Base-by-base conservation (phyloP, 2,329 filamentous ascomycete species). In the Penicillium sp. region DNA sequence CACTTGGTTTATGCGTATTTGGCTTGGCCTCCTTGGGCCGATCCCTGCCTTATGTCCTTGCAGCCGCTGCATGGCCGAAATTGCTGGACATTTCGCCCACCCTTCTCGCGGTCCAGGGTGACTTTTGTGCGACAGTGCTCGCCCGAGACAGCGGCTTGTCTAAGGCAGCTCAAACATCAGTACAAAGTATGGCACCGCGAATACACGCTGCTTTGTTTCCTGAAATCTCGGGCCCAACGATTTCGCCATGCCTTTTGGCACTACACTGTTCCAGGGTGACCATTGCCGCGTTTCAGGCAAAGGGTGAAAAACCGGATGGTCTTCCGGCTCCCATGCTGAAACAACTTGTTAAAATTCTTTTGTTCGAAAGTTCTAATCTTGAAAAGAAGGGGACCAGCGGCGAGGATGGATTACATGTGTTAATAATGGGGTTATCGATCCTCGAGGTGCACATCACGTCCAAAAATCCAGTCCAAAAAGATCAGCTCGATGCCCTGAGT, bases 401-500 rank as follows among this genome's bases (percentile, higher is more conserved):
- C n/a, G 50, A 53, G 4, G 58, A 68, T n/a, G 50, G 59, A 35
- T 70, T 67, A 36, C 63, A 69, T 22, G 54, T 69, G 6, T 52
- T 76, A 31, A 61, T 64, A 43, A 59, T 69, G 27, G 65, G 66
- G 24, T 70, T 78, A 43, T 74, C 74, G 11, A 71, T 78, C 19
- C 57, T 79, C 41, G 77, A 79, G 58, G 69, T 69, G 22, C 75
- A 75, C 54, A 75, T 73, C 14, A 66, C 71, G 22, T 64, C 70
- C 31, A 63, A 68, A 6, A 67, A 59, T n/a, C 61, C 66, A 7
- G 63, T 73, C 33, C 64, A 65, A 31, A n/a, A 66, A 33, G 66
- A 68, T 7, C 63, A 75, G 31, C 65, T 66, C 54, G 62, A 65
- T 41, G 62, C 68, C 10, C 56, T 77, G 18, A 65, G 64, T 27